A percentile compares a stretch with the other conserved stretches of the same genome.
Conservation (phyloP, 2,329 filamentous ascomycete species). For the Myriosclerotinia curreyana region DNA sequence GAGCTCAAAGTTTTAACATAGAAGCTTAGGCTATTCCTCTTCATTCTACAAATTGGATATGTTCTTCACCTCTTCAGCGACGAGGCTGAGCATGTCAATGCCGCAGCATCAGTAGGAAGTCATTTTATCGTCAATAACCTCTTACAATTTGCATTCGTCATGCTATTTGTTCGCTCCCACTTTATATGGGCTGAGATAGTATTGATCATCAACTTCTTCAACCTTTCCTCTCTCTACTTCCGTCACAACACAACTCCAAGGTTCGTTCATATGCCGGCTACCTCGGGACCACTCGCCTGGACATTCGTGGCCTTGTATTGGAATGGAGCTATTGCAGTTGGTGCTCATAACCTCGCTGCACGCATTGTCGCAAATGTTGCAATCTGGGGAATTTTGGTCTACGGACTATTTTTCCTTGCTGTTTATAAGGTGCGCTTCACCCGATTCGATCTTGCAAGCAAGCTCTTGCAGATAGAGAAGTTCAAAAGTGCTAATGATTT, state of each 20-base stretch:
- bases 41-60: constrained; percentile 73
- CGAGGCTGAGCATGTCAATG: constrained; percentile 59
- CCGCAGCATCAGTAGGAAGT: constrained; percentile 72
- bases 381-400: constrained; percentile 77
- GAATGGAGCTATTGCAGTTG: constrained; percentile 81
- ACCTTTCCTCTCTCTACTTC: constrained; percentile 76
- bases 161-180: constrained; percentile 74
- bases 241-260: constrained; percentile 68
- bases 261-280: constrained; percentile 72
- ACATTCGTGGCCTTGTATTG: constrained; percentile 84
- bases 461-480: neutral
- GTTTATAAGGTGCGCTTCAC: constrained; percentile 59
- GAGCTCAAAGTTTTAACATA: neutral
- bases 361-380: constrained; percentile 82
- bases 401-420: constrained; percentile 73
- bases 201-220: constrained; percentile 76
- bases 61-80: constrained; percentile 71
- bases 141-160: constrained; percentile 75
- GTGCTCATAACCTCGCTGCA: constrained; percentile 63
- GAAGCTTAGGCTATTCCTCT: constrained; percentile 62
- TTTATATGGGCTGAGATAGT: constrained; percentile 76
- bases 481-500: constrained; percentile 30
- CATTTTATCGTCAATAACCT: constrained; percentile 88
- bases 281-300: constrained; percentile 79
- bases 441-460: neutral